A percentile compares a stretch with the other conserved stretches of the same genome.
phyloP scores from a whole-genome alignment of 2,329 filamentous ascomycete genomes.

The Cladophialophora psammophila region DNA sequence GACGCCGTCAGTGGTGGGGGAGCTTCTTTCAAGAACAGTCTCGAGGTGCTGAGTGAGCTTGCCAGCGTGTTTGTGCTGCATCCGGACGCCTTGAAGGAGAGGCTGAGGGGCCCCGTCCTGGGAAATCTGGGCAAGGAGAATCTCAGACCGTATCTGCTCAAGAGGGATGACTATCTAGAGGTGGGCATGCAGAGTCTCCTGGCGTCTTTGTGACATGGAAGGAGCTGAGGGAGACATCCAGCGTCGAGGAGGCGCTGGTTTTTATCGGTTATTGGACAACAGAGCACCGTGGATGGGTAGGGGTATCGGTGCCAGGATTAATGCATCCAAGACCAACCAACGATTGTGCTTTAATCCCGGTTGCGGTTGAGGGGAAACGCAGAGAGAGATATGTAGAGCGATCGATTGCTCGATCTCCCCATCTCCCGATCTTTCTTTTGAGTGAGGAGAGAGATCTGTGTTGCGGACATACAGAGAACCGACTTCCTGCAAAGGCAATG shows the following conservation, averaged over 20 bases:
- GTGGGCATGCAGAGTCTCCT: slow-evolving; percentile 84
- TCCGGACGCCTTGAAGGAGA: slow-evolving; percentile 75
- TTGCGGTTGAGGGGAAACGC: background rate
- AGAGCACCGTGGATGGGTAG: no score
- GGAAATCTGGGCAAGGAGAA: slow-evolving; percentile 64
- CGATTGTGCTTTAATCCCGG: background rate
- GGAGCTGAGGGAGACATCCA: background rate
- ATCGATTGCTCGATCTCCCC: no score
- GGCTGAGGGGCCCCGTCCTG: slow-evolving; percentile 50
- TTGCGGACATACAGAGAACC: background rate
- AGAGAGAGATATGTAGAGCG: background rate
- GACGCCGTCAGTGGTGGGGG: background rate
- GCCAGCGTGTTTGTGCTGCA: slow-evolving; percentile 96
- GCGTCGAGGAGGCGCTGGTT: background rate
- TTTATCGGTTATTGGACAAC: background rate
- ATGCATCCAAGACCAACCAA: background rate
- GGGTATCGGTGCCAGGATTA: background rate
- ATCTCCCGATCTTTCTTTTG: background rate
- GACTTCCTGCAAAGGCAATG: background rate
- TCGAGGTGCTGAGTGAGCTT: slow-evolving; percentile 91
- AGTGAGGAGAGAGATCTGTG: background rate
- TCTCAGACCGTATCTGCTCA: slow-evolving; percentile 83
- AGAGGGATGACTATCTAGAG: slow-evolving; percentile 81
- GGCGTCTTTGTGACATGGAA: slow-evolving; percentile 43
- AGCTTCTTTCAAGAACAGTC: slow-evolving; percentile 67